These are phyloP conservation scores for Aspergillus pseudotamarii DNA, from an alignment of 2,329 filamentous ascomycete species.

Conservation along the genomic window DNA sequence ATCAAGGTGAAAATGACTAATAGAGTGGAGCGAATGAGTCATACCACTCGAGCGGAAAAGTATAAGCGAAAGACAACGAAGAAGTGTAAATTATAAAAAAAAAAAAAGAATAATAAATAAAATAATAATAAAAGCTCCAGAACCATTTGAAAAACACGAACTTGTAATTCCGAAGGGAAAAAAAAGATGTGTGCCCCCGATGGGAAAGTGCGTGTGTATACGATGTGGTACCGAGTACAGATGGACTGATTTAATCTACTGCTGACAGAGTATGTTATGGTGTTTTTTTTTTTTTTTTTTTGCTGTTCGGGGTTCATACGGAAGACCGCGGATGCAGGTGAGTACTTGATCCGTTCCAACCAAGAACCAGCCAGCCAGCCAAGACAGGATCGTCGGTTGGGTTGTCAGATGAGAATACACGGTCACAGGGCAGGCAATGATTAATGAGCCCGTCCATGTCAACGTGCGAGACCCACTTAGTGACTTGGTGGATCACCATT, in stretches of 20 bases:
- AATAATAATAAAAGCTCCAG: no score
- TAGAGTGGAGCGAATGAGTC: background rate
- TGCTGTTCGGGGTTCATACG: slow-evolving; percentile 15
- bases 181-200: background rate
- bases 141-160: background rate
- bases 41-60: background rate
- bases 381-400: slow-evolving; percentile 23
- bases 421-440: slow-evolving; percentile 8
- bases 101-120: background rate
- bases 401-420: slow-evolving; percentile 21
- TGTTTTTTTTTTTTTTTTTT: background rate
- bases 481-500: slow-evolving; percentile 1
- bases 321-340: slow-evolving; percentile 21
- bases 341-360: slow-evolving; percentile 10
- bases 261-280: background rate
- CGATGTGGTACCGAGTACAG: background rate
- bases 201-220: slow-evolving; percentile 3
- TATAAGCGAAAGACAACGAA: background rate
- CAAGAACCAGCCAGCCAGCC: slow-evolving; percentile 8
- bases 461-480: slow-evolving; percentile 15
- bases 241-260: background rate
- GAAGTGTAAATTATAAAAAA: background rate
- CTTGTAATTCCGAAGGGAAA: background rate
- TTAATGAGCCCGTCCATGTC: slow-evolving; percentile 3
- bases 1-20: background rate